These are phyloP conservation scores for Cytospora leucostoma DNA, from an alignment of 2,329 filamentous ascomycete species.

Conservation along the genomic window DNA sequence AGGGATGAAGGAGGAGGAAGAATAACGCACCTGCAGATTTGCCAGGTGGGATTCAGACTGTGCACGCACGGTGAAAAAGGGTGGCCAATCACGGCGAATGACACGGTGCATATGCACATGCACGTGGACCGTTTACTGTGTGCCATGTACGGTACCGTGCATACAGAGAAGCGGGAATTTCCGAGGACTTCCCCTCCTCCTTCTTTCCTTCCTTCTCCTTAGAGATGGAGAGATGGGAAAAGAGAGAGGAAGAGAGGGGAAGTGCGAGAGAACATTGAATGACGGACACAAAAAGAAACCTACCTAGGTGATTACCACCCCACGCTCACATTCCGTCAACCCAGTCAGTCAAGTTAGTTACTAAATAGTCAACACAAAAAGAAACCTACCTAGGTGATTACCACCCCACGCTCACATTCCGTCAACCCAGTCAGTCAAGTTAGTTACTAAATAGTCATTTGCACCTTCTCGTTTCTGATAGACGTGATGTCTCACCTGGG, in stretches of 20 bases:
- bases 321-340: neutral
- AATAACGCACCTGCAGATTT: neutral
- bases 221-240: neutral
- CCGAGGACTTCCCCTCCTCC: slow-evolving; percentile 2
- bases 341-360: no score
- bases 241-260: neutral
- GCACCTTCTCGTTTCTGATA: slow-evolving; percentile 1
- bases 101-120: neutral
- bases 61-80: neutral
- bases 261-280: neutral
- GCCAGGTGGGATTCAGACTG: neutral
- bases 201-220: neutral
- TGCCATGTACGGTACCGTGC: neutral
- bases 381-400: no score
- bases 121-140: neutral
- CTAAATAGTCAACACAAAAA: neutral
- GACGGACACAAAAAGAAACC: no score
- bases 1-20: neutral
- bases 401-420: neutral
- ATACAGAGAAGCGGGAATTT: neutral
- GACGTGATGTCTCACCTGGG: neutral
- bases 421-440: no score
- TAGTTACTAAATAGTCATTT: neutral
- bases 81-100: neutral
- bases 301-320: no score